phyloP scores from a whole-genome alignment of 2,329 filamentous ascomycete species.

The Diaporthe caulivora region DNA sequence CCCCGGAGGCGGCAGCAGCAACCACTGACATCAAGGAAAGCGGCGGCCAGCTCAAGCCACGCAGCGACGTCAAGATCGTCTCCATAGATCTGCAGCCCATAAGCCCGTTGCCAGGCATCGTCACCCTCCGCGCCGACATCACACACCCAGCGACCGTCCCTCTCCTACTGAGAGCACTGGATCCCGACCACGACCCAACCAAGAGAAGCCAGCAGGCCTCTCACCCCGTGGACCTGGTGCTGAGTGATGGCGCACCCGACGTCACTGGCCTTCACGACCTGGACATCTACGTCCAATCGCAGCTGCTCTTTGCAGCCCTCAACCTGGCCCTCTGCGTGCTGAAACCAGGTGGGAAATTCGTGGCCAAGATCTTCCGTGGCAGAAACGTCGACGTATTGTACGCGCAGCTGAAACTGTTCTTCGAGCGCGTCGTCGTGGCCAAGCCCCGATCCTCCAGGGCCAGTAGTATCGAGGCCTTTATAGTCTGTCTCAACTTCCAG shows the following conservation, averaged over 20 bases:
- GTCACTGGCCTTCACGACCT: conserved; percentile 97
- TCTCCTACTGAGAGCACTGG: conserved; percentile 85
- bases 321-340: conserved; percentile 95
- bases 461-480: conserved; percentile 96
- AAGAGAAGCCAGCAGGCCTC: conserved; percentile 66
- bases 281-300: conserved; percentile 97
- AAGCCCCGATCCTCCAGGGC: conserved; percentile 96
- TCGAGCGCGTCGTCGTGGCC: conserved; percentile 87
- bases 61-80: conserved; percentile 89
- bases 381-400: conserved; percentile 96
- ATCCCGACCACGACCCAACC: conserved; percentile 73
- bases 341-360: conserved; percentile 92
- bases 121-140: conserved; percentile 93
- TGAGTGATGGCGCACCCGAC: conserved; percentile 95
- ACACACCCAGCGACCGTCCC: conserved; percentile 97
- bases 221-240: conserved; percentile 89
- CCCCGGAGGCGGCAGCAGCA: conserved; percentile 42
- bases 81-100: conserved; percentile 97
- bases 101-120: conserved; percentile 91
- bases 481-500: conserved; percentile 91
- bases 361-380: conserved; percentile 96
- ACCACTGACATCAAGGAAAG: conserved; percentile 36
- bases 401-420: conserved; percentile 92
- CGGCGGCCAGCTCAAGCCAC: conserved; percentile 54
- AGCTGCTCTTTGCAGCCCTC: conserved; percentile 92